Evolutionary conservation across 768 basidiomycete species (phyloP).

Genomic region (Rhodotorula toruloides): DNA sequence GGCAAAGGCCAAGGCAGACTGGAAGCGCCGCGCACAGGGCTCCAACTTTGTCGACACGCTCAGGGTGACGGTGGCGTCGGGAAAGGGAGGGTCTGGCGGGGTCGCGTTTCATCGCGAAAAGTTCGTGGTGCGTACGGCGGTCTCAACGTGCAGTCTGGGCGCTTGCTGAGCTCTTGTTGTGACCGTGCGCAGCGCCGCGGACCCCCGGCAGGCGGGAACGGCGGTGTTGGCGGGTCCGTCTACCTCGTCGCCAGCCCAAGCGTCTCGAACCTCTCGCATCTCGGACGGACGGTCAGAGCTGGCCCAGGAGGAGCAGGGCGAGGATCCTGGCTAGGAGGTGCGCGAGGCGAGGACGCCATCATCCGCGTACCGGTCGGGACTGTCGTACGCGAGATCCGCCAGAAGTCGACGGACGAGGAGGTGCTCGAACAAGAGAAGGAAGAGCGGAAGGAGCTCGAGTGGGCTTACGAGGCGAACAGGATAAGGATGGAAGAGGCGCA

Average conservation of each 20-base stretch:
- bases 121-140: constrained; percentile 62
- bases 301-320: constrained; percentile 65
- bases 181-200: constrained; percentile 19
- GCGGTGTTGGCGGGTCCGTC: constrained; percentile 80
- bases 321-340: constrained; percentile 83
- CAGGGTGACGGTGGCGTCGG: constrained; percentile 48
- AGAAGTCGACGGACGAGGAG: constrained; percentile 60
- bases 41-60: constrained; percentile 35
- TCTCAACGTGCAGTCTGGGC: no score
- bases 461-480: constrained; percentile 50
- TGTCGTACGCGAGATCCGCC: constrained; percentile 68
- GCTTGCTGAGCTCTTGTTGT: not conserved
- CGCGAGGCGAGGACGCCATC: constrained; percentile 63
- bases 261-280: constrained; percentile 68
- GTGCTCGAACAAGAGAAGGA: constrained; percentile 58
- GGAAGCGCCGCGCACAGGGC: constrained; percentile 33
- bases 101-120: constrained; percentile 91
- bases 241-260: constrained; percentile 73
- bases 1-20: constrained; percentile 31
- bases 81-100: constrained; percentile 82
- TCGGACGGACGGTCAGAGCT: constrained; percentile 65
- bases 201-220: constrained; percentile 89
- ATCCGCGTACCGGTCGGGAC: constrained; percentile 86
- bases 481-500: constrained; percentile 53
- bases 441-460: constrained; percentile 33